Percentiles rank a stretch among this genome's conserved stretches.
Conservation (phyloP, 2,329 filamentous ascomycete genomes). For the Aurifilum marmelostoma region DNA sequence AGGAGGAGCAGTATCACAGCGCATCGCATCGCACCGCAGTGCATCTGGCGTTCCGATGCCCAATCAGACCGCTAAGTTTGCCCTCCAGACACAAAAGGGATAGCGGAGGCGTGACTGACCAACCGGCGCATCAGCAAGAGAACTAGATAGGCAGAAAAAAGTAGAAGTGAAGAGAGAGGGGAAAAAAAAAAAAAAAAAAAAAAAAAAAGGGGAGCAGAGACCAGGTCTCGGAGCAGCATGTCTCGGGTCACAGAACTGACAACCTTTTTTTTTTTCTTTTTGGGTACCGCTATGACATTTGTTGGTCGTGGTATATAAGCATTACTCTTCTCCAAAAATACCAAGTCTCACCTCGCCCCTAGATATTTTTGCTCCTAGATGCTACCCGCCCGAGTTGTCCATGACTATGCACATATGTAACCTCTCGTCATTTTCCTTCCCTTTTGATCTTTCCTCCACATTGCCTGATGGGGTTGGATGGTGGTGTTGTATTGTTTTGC, state of each 20-base stretch:
- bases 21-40: conserved; percentile 4
- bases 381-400: background rate
- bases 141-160: background rate
- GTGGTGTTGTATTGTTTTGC: background rate
- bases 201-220: background rate
- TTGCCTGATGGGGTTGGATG: background rate
- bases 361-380: conserved; percentile 1
- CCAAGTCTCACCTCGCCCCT: background rate
- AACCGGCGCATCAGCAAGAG: conserved; percentile 1
- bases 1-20: background rate
- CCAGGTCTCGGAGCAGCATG: background rate
- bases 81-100: background rate
- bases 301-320: conserved; percentile 2
- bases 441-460: background rate
- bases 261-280: background rate
- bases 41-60: background rate
- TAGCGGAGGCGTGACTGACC: conserved; percentile 3
- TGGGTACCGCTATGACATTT: background rate
- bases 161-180: background rate
- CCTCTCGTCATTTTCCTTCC: conserved; percentile 1
- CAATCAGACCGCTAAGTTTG: background rate
- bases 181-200: background rate
- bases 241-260: conserved; percentile 8
- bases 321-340: background rate
- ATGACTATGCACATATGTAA: background rate